These are phyloP conservation scores for Paecilomyces niveus DNA, from an alignment of 2,329 filamentous ascomycete species.

Conservation along the genomic window DNA sequence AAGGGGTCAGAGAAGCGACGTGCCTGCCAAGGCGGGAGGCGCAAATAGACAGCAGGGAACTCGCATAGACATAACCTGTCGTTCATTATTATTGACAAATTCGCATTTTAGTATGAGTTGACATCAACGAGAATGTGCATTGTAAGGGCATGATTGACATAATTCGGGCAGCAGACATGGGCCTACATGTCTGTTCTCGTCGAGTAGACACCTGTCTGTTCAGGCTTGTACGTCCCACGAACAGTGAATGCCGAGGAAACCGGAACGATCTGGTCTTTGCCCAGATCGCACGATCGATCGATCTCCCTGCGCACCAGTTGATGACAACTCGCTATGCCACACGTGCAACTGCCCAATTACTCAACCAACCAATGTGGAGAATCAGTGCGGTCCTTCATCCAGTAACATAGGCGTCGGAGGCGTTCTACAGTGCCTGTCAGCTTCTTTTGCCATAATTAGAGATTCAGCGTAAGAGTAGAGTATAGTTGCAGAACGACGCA, in stretches of 20 bases:
- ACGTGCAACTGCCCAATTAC: not conserved
- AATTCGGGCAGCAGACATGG: not conserved
- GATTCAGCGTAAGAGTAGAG: not conserved
- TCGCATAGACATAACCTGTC: not conserved
- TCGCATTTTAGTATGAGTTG: not conserved
- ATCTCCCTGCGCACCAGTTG: not conserved
- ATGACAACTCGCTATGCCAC: not conserved
- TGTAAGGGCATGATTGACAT: not conserved
- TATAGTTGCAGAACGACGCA: too few species aligned
- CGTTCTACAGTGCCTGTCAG: not conserved
- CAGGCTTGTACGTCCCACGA: not conserved
- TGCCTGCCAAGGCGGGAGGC: not conserved
- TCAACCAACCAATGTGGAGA: not conserved
- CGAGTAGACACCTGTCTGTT: not conserved
- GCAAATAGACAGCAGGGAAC: not conserved
- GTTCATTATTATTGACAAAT: not conserved
- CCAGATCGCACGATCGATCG: not conserved
- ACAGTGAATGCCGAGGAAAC: not conserved
- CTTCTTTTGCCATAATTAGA: not conserved
- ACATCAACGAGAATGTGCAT: not conserved
- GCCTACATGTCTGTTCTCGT: not conserved
- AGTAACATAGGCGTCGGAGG: not conserved
- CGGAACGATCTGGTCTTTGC: not conserved
- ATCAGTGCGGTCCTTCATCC: not conserved
- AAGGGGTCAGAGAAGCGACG: not conserved